Evolutionary conservation across 306 rosid genomes (phyloP), one percentile per base, ranked within the genome.

Genomic region (Vigna trinervia): DNA sequence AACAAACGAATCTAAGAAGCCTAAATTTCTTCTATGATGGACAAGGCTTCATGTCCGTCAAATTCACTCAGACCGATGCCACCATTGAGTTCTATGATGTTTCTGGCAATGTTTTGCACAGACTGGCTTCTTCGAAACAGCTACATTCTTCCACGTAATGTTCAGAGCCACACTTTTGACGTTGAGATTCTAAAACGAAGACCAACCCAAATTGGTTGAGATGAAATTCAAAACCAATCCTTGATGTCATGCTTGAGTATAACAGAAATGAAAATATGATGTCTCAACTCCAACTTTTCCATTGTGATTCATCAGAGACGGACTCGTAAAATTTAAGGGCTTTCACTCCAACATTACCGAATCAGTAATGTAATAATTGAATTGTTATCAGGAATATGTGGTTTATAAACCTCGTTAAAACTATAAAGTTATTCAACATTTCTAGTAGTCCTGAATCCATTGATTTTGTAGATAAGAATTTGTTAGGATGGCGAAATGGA

Each of bases 31-130:
- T 82, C 83, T 85, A 87, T 67, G 89, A 85, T 75, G 91, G 91
- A 78, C 91, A 87, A 73, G 91, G 89, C 68, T 87, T 87, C 86
- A 85, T 87, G 89, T 87, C 89, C 6, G 89, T 80, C 46, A 54
- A 83, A 69, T 71, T 87, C 80, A 70, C 85, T 50, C 69, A 50
- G 30, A 78, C 69, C n/a, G 83, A 85, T 39, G 87, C 89, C 74
- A 51, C 32, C 70, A 71, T 87, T 62, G 71, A 65, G 50, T 85
- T 85, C 79, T 85, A 85, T 75, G 89, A 85, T 78, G 87, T 83
- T 83, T 75, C 20, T 75, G 91, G 89, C 73, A 39, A 75, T 0
- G 69, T 85, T 75, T 67, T 85, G 79, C 84, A 83, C 17, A 87
- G 67, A 41, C 26, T 69, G 51, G 67, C 52, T 60, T 65, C 80